These are phyloP conservation scores for Cucumis cinereus DNA, from an alignment of 306 rosid genomes.

Conservation along the genomic window DNA sequence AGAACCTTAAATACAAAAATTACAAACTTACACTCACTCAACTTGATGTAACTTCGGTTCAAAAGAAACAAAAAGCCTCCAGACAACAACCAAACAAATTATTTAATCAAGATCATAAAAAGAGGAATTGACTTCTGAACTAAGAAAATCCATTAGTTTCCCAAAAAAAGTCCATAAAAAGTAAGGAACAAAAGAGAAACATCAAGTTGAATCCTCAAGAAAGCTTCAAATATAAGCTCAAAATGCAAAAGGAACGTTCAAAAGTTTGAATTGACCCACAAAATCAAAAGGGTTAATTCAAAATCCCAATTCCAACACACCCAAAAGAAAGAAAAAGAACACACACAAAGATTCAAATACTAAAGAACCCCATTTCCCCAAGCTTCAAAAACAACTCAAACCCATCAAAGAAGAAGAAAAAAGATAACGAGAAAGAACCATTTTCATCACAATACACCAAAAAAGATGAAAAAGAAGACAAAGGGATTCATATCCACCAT, in stretches of 20 bases:
- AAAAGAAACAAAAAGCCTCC: neutral
- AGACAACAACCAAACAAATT: neutral
- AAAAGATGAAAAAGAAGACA: slow-evolving; percentile 10
- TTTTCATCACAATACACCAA: neutral
- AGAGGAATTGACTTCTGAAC: neutral
- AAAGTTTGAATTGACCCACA: neutral
- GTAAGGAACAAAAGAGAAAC: neutral
- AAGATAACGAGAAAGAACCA: neutral
- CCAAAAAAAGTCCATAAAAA: neutral
- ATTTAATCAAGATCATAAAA: neutral
- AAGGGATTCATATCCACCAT: slow-evolving; percentile 14
- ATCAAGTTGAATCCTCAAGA: neutral
- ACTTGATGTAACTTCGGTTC: neutral
- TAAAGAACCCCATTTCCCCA: neutral
- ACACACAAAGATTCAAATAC: neutral
- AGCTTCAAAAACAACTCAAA: neutral
- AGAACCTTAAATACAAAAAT: neutral
- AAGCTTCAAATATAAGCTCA: neutral
- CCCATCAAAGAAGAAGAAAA: neutral
- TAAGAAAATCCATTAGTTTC: neutral
- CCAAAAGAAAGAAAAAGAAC: too few relatives aligned
- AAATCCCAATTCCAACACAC: neutral
- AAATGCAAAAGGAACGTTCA: neutral
- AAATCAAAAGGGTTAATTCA: neutral
- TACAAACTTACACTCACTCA: neutral